Percentiles rank a stretch among this genome's conserved stretches.
These are phyloP conservation scores for Rosa chinensis DNA, from an alignment of 306 rosid genomes.

Conservation along the genomic window DNA sequence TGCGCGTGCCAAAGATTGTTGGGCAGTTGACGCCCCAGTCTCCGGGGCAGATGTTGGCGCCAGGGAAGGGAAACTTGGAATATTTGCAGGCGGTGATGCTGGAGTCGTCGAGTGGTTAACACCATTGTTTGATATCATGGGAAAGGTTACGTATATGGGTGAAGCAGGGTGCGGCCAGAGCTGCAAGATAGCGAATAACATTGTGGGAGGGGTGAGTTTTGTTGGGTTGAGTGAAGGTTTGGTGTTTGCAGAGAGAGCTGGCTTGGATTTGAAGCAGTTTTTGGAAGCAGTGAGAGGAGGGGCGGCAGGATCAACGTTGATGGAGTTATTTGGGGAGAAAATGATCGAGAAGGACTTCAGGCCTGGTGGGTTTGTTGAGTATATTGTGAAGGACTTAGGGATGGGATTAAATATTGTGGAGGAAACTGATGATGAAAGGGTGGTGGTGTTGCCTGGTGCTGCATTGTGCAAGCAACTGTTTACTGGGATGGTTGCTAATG, in stretches of 20 bases:
- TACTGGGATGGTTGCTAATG: slow-evolving; percentile 75
- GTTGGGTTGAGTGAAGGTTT: slow-evolving; percentile 66
- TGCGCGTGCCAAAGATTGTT: slow-evolving; percentile 39
- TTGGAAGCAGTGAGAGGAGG: slow-evolving; percentile 53
- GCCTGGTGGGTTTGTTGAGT: slow-evolving; percentile 69
- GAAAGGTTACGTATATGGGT: slow-evolving; percentile 58
- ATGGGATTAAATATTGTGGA: slow-evolving; percentile 66
- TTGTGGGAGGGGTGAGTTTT: slow-evolving; percentile 47
- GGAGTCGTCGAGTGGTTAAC: slow-evolving; percentile 58
- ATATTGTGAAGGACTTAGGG: slow-evolving; percentile 81
- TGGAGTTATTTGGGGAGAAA: slow-evolving; percentile 74
- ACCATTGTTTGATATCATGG: slow-evolving; percentile 48
- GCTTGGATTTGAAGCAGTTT: slow-evolving; percentile 51
- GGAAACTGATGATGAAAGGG: slow-evolving; percentile 35
- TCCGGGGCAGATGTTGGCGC: slow-evolving; percentile 85
- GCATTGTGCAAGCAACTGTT: slow-evolving; percentile 59
- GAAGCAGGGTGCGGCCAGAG: slow-evolving; percentile 69
- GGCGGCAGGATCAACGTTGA: slow-evolving; percentile 54
- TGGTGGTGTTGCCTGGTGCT: slow-evolving; percentile 74
- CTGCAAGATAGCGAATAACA: slow-evolving; percentile 78
- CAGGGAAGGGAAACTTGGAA: slow-evolving; percentile 68
- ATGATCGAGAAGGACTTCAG: slow-evolving; percentile 53
- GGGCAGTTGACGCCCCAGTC: slow-evolving; percentile 80
- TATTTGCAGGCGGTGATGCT: slow-evolving; percentile 59
- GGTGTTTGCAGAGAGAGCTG: slow-evolving; percentile 66